phyloP scores from a whole-genome alignment of 306 rosid genomes.

The Datisca glomerata region DNA sequence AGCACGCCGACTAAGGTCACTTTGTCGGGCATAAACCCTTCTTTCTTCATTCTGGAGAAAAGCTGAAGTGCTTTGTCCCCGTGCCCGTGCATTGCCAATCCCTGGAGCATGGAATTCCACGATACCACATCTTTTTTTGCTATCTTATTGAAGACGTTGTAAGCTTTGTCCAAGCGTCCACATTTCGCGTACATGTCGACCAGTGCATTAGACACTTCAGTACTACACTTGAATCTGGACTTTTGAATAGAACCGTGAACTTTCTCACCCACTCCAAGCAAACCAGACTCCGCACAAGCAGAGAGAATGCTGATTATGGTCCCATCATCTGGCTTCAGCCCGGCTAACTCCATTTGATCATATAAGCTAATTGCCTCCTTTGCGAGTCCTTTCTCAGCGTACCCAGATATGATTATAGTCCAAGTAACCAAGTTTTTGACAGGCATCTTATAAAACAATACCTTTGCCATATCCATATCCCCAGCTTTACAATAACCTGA shows the following conservation, averaged over 20 bases:
- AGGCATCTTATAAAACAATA: conserved; percentile 65
- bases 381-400: conserved; percentile 52
- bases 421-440: conserved; percentile 53
- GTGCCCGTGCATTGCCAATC: conserved; percentile 66
- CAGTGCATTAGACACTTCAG: conserved; percentile 56
- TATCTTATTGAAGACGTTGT: conserved; percentile 30
- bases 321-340: conserved; percentile 51
- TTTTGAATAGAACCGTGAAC: conserved; percentile 41
- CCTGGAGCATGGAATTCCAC: conserved; percentile 82
- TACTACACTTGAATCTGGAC: conserved; percentile 38
- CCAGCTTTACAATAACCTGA: conserved; percentile 54
- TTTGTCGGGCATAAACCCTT: conserved; percentile 59
- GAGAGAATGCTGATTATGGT: conserved; percentile 44
- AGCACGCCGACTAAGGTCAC: conserved; percentile 58
- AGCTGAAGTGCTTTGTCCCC: conserved; percentile 58
- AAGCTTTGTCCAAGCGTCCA: conserved; percentile 47
- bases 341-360: conserved; percentile 49
- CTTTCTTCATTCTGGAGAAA: conserved; percentile 47
- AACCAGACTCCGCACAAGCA: conserved; percentile 71
- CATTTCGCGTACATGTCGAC: conserved; percentile 86
- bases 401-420: conserved; percentile 76
- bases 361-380: conserved; percentile 45
- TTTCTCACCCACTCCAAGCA: conserved; percentile 54
- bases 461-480: conserved; percentile 66
- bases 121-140: conserved; percentile 49